phyloP scores from a whole-genome alignment of 495 filamentous ascomycete species.

The Sordaria brevicollis region DNA sequence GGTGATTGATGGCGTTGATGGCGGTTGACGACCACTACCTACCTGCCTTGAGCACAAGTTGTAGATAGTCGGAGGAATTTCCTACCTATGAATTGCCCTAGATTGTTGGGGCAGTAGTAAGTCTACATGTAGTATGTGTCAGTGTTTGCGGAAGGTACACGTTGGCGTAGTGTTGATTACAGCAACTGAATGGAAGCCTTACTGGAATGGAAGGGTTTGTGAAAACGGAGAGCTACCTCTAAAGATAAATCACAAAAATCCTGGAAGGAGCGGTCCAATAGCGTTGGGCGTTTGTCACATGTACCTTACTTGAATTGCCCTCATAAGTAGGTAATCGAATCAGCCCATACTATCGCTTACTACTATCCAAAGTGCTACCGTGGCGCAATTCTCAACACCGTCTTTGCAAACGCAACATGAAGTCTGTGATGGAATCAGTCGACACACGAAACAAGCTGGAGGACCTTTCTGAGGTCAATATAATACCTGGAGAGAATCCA shows the following conservation, averaged over 20 bases:
- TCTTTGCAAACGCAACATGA: constrained; percentile 18
- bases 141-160: background rate
- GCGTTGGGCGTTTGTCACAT: background rate
- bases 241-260: background rate
- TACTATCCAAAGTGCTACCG: too few relatives aligned
- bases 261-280: background rate
- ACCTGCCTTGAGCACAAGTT: background rate
- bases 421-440: constrained; percentile 24
- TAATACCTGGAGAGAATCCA: constrained; percentile 50
- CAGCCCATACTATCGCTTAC: too few relatives aligned
- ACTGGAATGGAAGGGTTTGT: background rate
- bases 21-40: background rate
- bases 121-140: background rate
- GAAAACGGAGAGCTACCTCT: background rate
- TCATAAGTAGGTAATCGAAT: background rate
- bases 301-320: too few relatives aligned
- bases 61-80: background rate
- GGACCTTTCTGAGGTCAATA: constrained; percentile 43
- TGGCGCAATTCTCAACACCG: background rate
- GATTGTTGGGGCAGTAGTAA: background rate
- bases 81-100: background rate
- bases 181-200: too few relatives aligned
- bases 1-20: background rate
- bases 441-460: constrained; percentile 44
- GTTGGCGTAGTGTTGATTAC: background rate